Conservation (phyloP, 176 grass and related monocot species). For the Phragmites australis region DNA sequence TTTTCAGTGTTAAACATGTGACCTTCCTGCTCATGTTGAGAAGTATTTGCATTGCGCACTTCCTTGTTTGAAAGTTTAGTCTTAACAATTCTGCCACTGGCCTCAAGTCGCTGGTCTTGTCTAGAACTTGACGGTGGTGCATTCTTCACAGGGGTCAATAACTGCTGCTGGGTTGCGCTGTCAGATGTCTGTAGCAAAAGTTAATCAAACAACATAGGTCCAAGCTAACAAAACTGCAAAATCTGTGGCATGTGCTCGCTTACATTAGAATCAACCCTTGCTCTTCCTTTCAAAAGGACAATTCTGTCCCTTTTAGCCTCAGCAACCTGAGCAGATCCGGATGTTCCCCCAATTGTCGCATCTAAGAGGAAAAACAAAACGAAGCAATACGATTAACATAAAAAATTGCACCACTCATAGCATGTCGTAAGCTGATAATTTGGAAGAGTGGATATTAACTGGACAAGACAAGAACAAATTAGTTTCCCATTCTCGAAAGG, state of each 20-base stretch:
- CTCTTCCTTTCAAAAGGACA: constrained; percentile 80
- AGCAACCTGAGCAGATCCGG: constrained; percentile 46
- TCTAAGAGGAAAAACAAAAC: constrained; percentile 35
- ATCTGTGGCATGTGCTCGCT: constrained; percentile 4
- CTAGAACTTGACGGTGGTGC: constrained; percentile 53
- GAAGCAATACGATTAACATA: constrained; percentile 21
- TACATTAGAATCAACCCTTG: constrained; percentile 75
- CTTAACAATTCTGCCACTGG: constrained; percentile 71
- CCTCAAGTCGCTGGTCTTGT: constrained; percentile 51
- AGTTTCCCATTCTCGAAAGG: constrained; percentile 2
- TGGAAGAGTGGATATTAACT: not conserved
- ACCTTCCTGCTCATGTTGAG: constrained; percentile 56
- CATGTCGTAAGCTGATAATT: constrained; percentile 3
- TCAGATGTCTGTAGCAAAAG: constrained; percentile 53
- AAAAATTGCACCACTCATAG: constrained; percentile 5
- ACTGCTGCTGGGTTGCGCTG: constrained; percentile 47
- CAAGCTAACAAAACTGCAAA: constrained; percentile 29
- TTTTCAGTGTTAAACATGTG: constrained; percentile 54
- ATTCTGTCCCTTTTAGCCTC: constrained; percentile 78
- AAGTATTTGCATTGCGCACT: constrained; percentile 30
- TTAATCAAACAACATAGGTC: constrained; percentile 11
- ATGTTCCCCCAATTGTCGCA: constrained; percentile 46
- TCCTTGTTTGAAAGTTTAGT: constrained; percentile 83
- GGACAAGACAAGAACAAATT: not conserved
- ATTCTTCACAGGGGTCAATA: constrained; percentile 41